phyloP scores from a whole-genome alignment of 202 grass and related monocot species.

The Miscanthus sacchariflorus region DNA sequence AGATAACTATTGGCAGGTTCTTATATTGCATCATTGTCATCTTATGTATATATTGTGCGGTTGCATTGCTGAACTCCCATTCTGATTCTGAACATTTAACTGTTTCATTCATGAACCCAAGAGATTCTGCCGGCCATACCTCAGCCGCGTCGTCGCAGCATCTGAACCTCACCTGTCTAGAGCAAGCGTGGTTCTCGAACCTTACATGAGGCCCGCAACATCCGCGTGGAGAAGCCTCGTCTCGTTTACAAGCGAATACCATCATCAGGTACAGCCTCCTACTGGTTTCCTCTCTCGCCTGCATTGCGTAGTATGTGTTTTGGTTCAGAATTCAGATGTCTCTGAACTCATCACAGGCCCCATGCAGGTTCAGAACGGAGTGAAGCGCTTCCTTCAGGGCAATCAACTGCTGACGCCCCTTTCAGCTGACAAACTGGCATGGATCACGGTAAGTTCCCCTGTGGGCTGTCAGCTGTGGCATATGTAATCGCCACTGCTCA shows the following conservation, averaged over 20 bases:
- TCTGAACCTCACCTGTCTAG: no score
- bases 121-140: no score
- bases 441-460: constrained; percentile 42
- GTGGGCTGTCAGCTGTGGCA: no score
- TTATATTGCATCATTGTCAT: not conserved
- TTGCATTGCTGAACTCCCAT: no score
- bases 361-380: constrained; percentile 45
- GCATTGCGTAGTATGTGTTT: not conserved
- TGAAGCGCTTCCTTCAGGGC: constrained; percentile 23
- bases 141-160: no score
- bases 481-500: not conserved
- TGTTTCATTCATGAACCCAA: no score
- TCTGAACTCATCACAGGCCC: not conserved
- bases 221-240: constrained; percentile 26
- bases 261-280: constrained; percentile 48
- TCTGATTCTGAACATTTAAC: no score
- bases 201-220: not conserved
- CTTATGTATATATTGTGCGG: not conserved
- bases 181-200: no score
- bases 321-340: not conserved
- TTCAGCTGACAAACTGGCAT: constrained; percentile 21
- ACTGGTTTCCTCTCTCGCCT: no score
- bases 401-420: constrained; percentile 24
- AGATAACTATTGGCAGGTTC: constrained; percentile 58
- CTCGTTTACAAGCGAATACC: constrained; percentile 25